Percentiles rank a stretch among this genome's conserved stretches.
These are phyloP conservation scores for Pichia nakasei DNA, from an alignment of 805 yeast species.

Conservation along the genomic window DNA sequence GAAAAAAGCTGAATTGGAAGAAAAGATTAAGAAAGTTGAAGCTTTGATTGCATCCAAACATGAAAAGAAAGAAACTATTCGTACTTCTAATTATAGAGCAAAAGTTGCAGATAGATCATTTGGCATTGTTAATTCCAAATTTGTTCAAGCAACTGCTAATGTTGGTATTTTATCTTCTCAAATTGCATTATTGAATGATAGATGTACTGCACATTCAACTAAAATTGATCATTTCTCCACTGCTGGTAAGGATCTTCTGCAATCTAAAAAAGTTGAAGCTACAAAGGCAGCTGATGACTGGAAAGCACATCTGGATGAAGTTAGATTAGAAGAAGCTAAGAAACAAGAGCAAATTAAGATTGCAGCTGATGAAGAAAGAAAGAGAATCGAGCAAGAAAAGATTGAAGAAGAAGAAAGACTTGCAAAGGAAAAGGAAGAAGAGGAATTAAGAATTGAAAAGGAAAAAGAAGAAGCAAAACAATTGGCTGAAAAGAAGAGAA, in stretches of 20 bases:
- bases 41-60: slow-evolving; percentile 35
- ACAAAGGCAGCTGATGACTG: slow-evolving; percentile 32
- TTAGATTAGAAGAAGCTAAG: slow-evolving; percentile 35
- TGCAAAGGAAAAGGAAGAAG: slow-evolving; percentile 23
- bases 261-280: slow-evolving; percentile 32
- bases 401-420: slow-evolving; percentile 27
- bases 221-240: slow-evolving; percentile 31
- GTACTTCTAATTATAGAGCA: slow-evolving; percentile 25
- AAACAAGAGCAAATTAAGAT: slow-evolving; percentile 37
- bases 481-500: slow-evolving; percentile 26
- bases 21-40: slow-evolving; percentile 25
- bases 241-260: slow-evolving; percentile 31
- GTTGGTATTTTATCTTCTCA: slow-evolving; percentile 33
- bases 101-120: slow-evolving; percentile 34
- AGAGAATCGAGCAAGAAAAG: slow-evolving; percentile 34
- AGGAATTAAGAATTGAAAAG: slow-evolving; percentile 19
- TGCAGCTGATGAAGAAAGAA: slow-evolving; percentile 31
- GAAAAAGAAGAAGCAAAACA: slow-evolving; percentile 29
- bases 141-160: slow-evolving; percentile 31
- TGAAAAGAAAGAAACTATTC: slow-evolving; percentile 27
- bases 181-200: slow-evolving; percentile 33
- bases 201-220: slow-evolving; percentile 37
- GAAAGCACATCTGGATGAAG: slow-evolving; percentile 37
- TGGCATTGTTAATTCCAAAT: slow-evolving; percentile 25
- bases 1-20: slow-evolving; percentile 31